Percentiles rank a stretch among this genome's conserved stretches.
Evolutionary conservation across 805 yeast genomes (phyloP).

Genomic region (Candida takata): DNA sequence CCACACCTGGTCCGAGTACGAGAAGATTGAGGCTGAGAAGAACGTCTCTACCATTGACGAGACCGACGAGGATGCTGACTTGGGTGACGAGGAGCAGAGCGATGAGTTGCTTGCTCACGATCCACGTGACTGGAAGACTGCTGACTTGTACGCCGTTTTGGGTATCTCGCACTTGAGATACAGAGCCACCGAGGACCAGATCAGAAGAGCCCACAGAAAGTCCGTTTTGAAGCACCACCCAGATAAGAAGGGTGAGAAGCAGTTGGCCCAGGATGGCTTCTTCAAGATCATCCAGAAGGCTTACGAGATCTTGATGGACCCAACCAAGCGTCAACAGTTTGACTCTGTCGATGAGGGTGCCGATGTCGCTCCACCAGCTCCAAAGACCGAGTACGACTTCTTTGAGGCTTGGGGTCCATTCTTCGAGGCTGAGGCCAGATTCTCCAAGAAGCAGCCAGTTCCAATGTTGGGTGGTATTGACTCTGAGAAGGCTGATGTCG

Average conservation of each 20-base stretch:
- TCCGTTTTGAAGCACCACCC: slow-evolving; percentile 97
- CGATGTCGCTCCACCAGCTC: slow-evolving; percentile 72
- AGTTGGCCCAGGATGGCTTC: slow-evolving; percentile 90
- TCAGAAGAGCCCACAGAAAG: slow-evolving; percentile 94
- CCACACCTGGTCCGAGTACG: slow-evolving; percentile 98
- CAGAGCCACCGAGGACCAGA: slow-evolving; percentile 87
- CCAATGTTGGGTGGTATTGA: slow-evolving; percentile 69
- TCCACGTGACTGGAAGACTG: slow-evolving; percentile 97
- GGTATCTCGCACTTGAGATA: slow-evolving; percentile 88
- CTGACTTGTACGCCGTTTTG: slow-evolving; percentile 92
- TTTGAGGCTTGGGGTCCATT: slow-evolving; percentile 89
- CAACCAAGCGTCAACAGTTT: slow-evolving; percentile 82
- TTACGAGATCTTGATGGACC: slow-evolving; percentile 80
- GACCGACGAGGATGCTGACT: slow-evolving; percentile 41
- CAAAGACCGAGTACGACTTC: slow-evolving; percentile 68
- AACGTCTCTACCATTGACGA: slow-evolving; percentile 70
- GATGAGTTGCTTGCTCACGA: slow-evolving; percentile 75
- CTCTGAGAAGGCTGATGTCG: slow-evolving; percentile 73
- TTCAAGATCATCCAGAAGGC: slow-evolving; percentile 98
- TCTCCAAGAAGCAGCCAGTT: slow-evolving; percentile 86
- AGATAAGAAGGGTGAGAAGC: slow-evolving; percentile 91
- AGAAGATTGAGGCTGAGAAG: slow-evolving; percentile 85
- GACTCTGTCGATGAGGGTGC: slow-evolving; percentile 93
- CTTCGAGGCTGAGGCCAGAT: slow-evolving; percentile 84
- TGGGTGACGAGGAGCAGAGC: slow-evolving; percentile 68